Percentiles rank a stretch among this genome's conserved stretches.
Conservation (phyloP, 1,139 yeast genomes). For the Protomyces macrosporus region DNA sequence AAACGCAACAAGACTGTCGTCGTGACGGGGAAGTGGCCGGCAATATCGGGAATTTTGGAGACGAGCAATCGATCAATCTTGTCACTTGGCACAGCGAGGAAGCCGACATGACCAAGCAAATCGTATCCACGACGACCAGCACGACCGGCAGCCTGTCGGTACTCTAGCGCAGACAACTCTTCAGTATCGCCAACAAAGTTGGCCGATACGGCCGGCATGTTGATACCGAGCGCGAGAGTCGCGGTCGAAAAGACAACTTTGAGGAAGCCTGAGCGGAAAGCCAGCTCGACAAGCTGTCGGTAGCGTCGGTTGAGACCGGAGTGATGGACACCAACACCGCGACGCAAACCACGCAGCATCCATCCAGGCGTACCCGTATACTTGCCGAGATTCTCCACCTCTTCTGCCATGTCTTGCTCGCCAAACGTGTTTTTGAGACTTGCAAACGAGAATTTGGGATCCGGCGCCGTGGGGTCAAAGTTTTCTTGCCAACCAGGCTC, state of each 20-base stretch:
- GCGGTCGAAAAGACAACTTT: slow-evolving; percentile 27
- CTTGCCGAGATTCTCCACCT: slow-evolving; percentile 21
- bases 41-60: slow-evolving; percentile 25
- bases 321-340: slow-evolving; percentile 27
- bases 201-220: slow-evolving; percentile 28
- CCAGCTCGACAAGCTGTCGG: slow-evolving; percentile 27
- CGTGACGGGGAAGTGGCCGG: slow-evolving; percentile 27
- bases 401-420: slow-evolving; percentile 27
- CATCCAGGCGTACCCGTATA: slow-evolving; percentile 23
- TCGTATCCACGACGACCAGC: slow-evolving; percentile 29
- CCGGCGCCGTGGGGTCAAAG: slow-evolving; percentile 28
- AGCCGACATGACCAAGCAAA: slow-evolving; percentile 27
- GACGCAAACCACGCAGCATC: slow-evolving; percentile 25
- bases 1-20: slow-evolving; percentile 23
- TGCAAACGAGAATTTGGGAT: slow-evolving; percentile 27
- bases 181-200: slow-evolving; percentile 27
- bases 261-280: slow-evolving; percentile 26
- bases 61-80: slow-evolving; percentile 27
- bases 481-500: slow-evolving; percentile 26
- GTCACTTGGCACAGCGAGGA: slow-evolving; percentile 27
- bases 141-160: slow-evolving; percentile 29
- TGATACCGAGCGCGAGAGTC: slow-evolving; percentile 27
- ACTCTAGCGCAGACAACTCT: slow-evolving; percentile 25
- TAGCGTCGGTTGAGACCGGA: slow-evolving; percentile 27
- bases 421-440: slow-evolving; percentile 28